phyloP scores from a whole-genome alignment of 768 basidiomycete species.

The Tulasnella sp. region DNA sequence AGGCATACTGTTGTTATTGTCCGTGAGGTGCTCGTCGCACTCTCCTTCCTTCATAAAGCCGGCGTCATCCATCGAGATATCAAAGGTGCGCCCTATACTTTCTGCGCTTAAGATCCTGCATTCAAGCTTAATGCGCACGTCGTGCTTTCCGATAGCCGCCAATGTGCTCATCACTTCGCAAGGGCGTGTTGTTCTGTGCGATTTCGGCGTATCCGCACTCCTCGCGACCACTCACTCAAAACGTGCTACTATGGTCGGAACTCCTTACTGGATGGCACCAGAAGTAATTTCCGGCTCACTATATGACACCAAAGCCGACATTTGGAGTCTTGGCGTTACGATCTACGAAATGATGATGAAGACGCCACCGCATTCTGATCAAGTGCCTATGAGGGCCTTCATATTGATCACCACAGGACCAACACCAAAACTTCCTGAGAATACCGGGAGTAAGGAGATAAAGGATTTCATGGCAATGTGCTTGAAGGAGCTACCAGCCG shows the following conservation, averaged over 20 bases:
- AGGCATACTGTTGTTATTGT: slow-evolving; percentile 78
- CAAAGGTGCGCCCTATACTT: slow-evolving; percentile 41
- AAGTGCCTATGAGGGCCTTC: slow-evolving; percentile 75
- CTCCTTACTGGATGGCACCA: slow-evolving; percentile 99
- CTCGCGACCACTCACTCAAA: slow-evolving; percentile 77
- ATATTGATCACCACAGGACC: slow-evolving; percentile 78
- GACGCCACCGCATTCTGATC: slow-evolving; percentile 83
- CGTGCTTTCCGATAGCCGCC: slow-evolving; percentile 47
- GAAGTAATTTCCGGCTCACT: slow-evolving; percentile 84
- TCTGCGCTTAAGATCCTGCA: not conserved
- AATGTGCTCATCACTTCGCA: slow-evolving; percentile 84
- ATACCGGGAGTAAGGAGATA: slow-evolving; percentile 74
- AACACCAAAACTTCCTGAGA: slow-evolving; percentile 70
- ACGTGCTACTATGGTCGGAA: slow-evolving; percentile 91
- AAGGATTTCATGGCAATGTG: slow-evolving; percentile 78
- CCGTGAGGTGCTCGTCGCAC: slow-evolving; percentile 77
- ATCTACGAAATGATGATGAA: slow-evolving; percentile 95
- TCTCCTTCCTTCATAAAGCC: slow-evolving; percentile 85
- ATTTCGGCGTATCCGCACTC: slow-evolving; percentile 96
- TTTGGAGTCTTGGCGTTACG: slow-evolving; percentile 96
- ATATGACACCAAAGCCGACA: slow-evolving; percentile 96
- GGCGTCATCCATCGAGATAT: slow-evolving; percentile 95
- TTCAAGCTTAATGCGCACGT: not conserved
- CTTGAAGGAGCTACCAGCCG: slow-evolving; percentile 66
- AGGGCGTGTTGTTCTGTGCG: slow-evolving; percentile 90